Conservation (phyloP, 495 filamentous ascomycete species). For the Neurospora hispaniola region DNA sequence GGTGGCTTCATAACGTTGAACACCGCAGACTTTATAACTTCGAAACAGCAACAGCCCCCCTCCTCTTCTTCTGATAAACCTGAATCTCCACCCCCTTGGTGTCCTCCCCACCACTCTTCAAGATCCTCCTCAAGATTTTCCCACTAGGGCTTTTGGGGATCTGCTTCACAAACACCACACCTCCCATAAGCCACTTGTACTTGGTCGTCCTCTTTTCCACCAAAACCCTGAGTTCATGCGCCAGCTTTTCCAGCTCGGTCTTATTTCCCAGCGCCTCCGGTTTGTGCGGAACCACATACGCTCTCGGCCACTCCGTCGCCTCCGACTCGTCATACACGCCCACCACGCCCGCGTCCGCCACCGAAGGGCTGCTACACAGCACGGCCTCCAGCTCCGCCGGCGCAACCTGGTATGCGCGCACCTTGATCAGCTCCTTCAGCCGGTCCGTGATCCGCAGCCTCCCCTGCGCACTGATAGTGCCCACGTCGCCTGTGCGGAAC, state of each 20-base stretch:
- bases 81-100: constrained; percentile 13
- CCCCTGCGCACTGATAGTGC: constrained; percentile 43
- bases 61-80: constrained; percentile 21
- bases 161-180: constrained; percentile 48
- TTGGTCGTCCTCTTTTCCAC: constrained; percentile 51
- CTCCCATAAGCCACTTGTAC: constrained; percentile 58
- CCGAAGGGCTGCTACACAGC: constrained; percentile 44
- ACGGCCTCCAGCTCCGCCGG: constrained; percentile 59
- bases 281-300: constrained; percentile 18
- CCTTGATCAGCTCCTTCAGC: constrained; percentile 72
- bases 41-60: constrained; percentile 1
- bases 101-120: constrained; percentile 23
- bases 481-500: constrained; percentile 61
- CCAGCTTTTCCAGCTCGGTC: constrained; percentile 39
- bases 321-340: constrained; percentile 56
- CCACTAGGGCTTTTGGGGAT: constrained; percentile 61
- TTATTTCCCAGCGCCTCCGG: constrained; percentile 31
- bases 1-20: not conserved
- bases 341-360: constrained; percentile 53
- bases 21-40: not conserved
- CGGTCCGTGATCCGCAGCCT: constrained; percentile 63
- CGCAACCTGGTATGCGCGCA: constrained; percentile 60
- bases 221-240: constrained; percentile 25
- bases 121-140: constrained; percentile 53
- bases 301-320: constrained; percentile 26